Evolutionary conservation across 495 filamentous ascomycete genomes (phyloP).

Genomic region (Xylaria intraflava): DNA sequence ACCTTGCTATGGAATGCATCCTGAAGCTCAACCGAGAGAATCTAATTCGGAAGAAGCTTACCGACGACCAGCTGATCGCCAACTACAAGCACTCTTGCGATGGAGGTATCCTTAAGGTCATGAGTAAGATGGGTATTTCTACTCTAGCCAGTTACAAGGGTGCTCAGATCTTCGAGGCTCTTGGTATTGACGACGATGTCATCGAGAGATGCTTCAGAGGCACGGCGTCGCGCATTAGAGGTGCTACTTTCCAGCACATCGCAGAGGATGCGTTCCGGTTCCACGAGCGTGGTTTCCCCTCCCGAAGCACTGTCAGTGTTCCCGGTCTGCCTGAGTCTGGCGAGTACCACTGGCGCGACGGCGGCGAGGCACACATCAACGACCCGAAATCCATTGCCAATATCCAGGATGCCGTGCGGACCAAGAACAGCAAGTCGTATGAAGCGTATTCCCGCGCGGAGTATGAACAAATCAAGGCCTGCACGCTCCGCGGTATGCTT

Average conservation of each 20-base stretch:
- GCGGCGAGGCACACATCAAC: constrained; percentile 96
- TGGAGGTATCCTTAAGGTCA: constrained; percentile 97
- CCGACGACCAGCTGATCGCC: constrained; percentile 76
- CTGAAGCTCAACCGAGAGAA: constrained; percentile 97
- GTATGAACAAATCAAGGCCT: constrained; percentile 97
- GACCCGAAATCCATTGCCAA: constrained; percentile 94
- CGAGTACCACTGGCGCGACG: constrained; percentile 99
- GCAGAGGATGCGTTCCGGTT: constrained; percentile 95
- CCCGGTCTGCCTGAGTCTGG: constrained; percentile 88
- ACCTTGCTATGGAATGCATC: constrained; percentile 96
- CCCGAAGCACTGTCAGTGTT: constrained; percentile 68
- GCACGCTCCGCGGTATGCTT: constrained; percentile 91
- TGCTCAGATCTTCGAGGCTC: constrained; percentile 98
- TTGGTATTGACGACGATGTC: constrained; percentile 90
- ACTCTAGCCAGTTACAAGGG: constrained; percentile 98
- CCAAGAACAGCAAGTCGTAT: constrained; percentile 99
- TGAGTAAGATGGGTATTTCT: constrained; percentile 99
- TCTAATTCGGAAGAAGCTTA: constrained; percentile 82
- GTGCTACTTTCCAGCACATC: constrained; percentile 92
- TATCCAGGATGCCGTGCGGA: constrained; percentile 94
- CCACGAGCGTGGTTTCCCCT: constrained; percentile 92
- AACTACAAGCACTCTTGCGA: constrained; percentile 99
- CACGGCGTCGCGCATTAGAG: constrained; percentile 92
- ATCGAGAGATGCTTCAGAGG: constrained; percentile 96
- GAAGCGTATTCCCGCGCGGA: constrained; percentile 92